phyloP scores from a whole-genome alignment of 495 filamentous ascomycete species.

The Aspergillus leporis region DNA sequence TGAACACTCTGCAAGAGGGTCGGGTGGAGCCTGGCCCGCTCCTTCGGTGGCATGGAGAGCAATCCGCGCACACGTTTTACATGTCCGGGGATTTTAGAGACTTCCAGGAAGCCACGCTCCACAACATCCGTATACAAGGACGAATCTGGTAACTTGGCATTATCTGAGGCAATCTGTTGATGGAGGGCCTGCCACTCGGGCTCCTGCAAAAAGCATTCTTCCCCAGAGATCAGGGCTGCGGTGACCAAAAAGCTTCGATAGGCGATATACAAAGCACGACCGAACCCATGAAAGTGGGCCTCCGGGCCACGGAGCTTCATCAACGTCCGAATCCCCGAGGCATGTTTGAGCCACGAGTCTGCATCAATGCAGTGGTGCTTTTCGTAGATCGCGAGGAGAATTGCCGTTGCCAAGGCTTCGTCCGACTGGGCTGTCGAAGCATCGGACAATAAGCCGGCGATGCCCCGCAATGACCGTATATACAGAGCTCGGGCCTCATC shows the following conservation, averaged over 20 bases:
- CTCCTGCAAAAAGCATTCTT: constrained; percentile 33
- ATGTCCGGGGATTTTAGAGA: constrained; percentile 28
- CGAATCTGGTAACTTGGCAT: constrained; percentile 31
- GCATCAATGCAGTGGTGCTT: constrained; percentile 33
- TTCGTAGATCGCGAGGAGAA: constrained; percentile 37
- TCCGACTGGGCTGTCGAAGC: constrained; percentile 28
- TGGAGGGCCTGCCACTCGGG: constrained; percentile 38
- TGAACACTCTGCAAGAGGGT: constrained; percentile 21
- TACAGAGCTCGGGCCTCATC: constrained; percentile 26
- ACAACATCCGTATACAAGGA: constrained; percentile 32
- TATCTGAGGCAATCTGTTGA: constrained; percentile 28
- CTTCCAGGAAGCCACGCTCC: constrained; percentile 29
- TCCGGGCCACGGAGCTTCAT: constrained; percentile 35
- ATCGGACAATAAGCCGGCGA: constrained; percentile 18
- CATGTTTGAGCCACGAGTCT: constrained; percentile 38
- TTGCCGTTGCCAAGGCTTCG: constrained; percentile 27
- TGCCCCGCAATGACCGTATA: constrained; percentile 23
- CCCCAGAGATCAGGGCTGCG: constrained; percentile 26
- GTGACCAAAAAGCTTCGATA: constrained; percentile 36
- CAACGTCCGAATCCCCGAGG: constrained; percentile 34
- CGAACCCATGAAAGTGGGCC: constrained; percentile 34
- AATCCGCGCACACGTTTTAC: constrained; percentile 28
- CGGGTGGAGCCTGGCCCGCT: constrained; percentile 12
- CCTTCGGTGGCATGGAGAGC: constrained; percentile 3
- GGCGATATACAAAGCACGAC: constrained; percentile 32